Percentiles rank a stretch among this genome's conserved stretches.
These are phyloP conservation scores for Gracilaria gracilis DNA, from an alignment of 23 red algal species.

Conservation along the genomic window DNA sequence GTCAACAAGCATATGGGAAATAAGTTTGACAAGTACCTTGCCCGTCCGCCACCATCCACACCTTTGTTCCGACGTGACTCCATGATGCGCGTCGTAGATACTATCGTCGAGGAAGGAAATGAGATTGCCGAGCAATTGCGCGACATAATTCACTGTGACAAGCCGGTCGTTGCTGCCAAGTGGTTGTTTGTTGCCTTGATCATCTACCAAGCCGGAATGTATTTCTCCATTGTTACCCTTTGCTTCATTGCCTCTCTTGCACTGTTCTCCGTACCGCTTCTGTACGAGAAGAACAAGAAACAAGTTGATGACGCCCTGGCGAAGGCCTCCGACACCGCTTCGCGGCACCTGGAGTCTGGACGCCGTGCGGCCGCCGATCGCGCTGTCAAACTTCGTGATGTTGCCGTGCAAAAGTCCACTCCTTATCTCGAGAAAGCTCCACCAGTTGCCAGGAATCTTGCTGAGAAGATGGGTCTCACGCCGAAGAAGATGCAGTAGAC, in stretches of 20 bases:
- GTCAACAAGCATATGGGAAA: constrained; percentile 56
- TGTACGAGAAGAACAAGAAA: constrained; percentile 79
- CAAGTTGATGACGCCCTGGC: constrained; percentile 66
- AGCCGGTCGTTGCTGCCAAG: constrained; percentile 3
- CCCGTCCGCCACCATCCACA: constrained; percentile 25
- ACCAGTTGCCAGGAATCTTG: constrained; percentile 59
- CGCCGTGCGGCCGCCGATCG: constrained; percentile 32
- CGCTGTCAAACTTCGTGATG: constrained; percentile 52
- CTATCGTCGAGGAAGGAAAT: constrained; percentile 69
- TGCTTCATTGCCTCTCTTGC: constrained; percentile 31
- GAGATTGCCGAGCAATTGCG: constrained; percentile 57
- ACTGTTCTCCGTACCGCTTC: constrained; percentile 59
- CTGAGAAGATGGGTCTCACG: constrained; percentile 71
- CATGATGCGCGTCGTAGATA: constrained; percentile 41
- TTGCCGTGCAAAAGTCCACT: constrained; percentile 54
- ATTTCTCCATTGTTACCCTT: constrained; percentile 47
- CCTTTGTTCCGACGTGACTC: constrained; percentile 55
- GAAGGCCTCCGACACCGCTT: constrained; percentile 56
- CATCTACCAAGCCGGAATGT: constrained; percentile 60
- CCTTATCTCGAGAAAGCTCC: constrained; percentile 70
- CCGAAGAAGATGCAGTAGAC: constrained; percentile 48
- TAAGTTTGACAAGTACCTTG: constrained; percentile 62
- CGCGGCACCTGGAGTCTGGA: constrained; percentile 55
- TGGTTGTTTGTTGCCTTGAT: constrained; percentile 19
- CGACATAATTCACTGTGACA: constrained; percentile 69